Conservation (phyloP, 495 filamentous ascomycete species). For the Tetracladium marchalianum region DNA sequence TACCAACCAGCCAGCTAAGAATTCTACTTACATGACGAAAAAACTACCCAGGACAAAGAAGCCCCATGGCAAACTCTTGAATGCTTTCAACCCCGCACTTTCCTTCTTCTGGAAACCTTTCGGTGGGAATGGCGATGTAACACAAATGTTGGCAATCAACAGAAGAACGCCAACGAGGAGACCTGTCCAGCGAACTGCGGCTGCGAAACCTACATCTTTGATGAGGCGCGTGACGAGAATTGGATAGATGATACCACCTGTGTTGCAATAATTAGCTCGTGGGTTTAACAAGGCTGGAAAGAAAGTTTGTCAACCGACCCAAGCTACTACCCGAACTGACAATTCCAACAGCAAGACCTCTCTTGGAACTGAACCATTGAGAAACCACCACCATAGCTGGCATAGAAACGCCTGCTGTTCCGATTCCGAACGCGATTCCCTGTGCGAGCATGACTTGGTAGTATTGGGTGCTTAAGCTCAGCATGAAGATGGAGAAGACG, state of each 20-base stretch:
- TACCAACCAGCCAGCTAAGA: no score
- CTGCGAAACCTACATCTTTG: slow-evolving; percentile 53
- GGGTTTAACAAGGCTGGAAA: slow-evolving; percentile 31
- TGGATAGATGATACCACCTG: slow-evolving; percentile 53
- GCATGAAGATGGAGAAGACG: slow-evolving; percentile 59
- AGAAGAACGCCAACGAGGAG: slow-evolving; percentile 56
- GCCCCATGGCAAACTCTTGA: no score
- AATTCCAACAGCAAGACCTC: slow-evolving; percentile 52
- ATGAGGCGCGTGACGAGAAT: slow-evolving; percentile 59
- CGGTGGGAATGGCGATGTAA: not conserved
- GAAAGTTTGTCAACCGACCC: no score
- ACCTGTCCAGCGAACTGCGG: slow-evolving; percentile 61
- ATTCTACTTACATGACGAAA: no score
- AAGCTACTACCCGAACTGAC: slow-evolving; percentile 12
- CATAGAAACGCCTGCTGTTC: slow-evolving; percentile 64
- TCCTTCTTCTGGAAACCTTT: not conserved
- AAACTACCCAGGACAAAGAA: slow-evolving; percentile 4
- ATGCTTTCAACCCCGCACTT: no score
- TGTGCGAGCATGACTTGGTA: slow-evolving; percentile 74
- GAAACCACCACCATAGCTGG: slow-evolving; percentile 64
- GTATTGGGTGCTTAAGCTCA: slow-evolving; percentile 51
- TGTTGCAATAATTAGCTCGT: slow-evolving; percentile 47
- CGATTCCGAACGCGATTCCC: slow-evolving; percentile 59
- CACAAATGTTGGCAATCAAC: slow-evolving; percentile 2
- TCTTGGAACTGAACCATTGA: slow-evolving; percentile 59